A percentile compares a stretch with the other conserved stretches of the same genome.
phyloP scores from a whole-genome alignment of 2,329 filamentous ascomycete genomes.

The Talaromyces islandicus region DNA sequence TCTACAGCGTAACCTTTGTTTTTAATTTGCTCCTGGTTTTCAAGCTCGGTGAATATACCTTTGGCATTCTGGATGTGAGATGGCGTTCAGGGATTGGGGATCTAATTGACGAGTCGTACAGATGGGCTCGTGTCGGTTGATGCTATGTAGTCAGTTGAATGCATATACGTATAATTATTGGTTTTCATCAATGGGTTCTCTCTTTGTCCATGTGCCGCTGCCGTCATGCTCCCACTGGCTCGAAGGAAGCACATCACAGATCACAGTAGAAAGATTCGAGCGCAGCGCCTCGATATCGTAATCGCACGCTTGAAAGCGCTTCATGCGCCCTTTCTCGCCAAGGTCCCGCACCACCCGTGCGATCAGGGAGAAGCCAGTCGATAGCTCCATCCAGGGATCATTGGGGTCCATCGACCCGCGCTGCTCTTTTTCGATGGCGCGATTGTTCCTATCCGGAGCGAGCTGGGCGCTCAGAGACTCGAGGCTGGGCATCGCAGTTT shows the following conservation, averaged over 20 bases:
- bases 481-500: conserved; percentile 43
- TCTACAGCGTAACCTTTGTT: neutral
- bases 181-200: neutral
- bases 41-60: conserved; percentile 9
- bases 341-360: conserved; percentile 27
- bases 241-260: conserved; percentile 18
- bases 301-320: conserved; percentile 25
- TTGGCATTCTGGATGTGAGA: conserved; percentile 9
- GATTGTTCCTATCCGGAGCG: conserved; percentile 33
- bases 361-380: conserved; percentile 46
- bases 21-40: conserved; percentile 3
- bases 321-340: conserved; percentile 13
- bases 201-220: conserved; percentile 22
- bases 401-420: conserved; percentile 35
- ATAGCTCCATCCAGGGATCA: conserved; percentile 50
- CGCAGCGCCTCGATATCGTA: conserved; percentile 25
- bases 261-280: conserved; percentile 19
- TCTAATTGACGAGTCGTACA: neutral
- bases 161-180: neutral
- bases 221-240: conserved; percentile 26
- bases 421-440: conserved; percentile 33
- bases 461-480: conserved; percentile 52
- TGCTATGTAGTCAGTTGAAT: neutral
- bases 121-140: neutral
- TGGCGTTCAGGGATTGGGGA: conserved; percentile 7